phyloP scores from a whole-genome alignment of 73 alveolate genomes.

The Paraurostyla sp. region DNA sequence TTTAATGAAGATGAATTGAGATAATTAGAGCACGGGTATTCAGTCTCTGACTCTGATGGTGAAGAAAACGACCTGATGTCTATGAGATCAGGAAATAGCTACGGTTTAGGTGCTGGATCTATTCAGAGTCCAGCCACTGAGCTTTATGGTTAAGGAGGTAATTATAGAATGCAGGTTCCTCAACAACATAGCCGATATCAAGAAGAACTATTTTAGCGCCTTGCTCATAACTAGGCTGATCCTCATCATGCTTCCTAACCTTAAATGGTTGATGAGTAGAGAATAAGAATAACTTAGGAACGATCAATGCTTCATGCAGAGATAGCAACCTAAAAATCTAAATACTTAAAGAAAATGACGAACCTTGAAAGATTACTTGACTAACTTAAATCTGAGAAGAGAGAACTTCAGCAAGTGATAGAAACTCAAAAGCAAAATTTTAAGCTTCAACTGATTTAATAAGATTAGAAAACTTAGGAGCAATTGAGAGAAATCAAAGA shows the following conservation, averaged over 20 bases:
- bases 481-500: conserved; percentile 49
- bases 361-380: conserved; percentile 73
- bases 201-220: not conserved
- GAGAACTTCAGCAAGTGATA: conserved; percentile 38
- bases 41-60: conserved; percentile 73
- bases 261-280: not conserved
- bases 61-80: conserved; percentile 43
- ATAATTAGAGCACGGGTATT: conserved; percentile 62
- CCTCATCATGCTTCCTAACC: conserved; percentile 16
- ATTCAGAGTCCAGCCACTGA: conserved; percentile 40
- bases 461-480: conserved; percentile 57
- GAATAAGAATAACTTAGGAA: not conserved
- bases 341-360: conserved; percentile 53
- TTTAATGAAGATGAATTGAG: conserved; percentile 68
- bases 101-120: conserved; percentile 37
- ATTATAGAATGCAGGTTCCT: not conserved
- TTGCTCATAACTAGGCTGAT: not conserved
- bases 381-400: conserved; percentile 69
- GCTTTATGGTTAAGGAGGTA: too few relatives aligned
- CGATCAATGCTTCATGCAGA: conserved; percentile 32
- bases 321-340: not conserved
- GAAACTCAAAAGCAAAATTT: conserved; percentile 59
- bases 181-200: not conserved
- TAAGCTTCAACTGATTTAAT: conserved; percentile 21
- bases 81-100: conserved; percentile 41